Percentiles rank a stretch among this genome's conserved stretches.
phyloP scores from a whole-genome alignment of 495 filamentous ascomycete species.

The Penicillium manginii region DNA sequence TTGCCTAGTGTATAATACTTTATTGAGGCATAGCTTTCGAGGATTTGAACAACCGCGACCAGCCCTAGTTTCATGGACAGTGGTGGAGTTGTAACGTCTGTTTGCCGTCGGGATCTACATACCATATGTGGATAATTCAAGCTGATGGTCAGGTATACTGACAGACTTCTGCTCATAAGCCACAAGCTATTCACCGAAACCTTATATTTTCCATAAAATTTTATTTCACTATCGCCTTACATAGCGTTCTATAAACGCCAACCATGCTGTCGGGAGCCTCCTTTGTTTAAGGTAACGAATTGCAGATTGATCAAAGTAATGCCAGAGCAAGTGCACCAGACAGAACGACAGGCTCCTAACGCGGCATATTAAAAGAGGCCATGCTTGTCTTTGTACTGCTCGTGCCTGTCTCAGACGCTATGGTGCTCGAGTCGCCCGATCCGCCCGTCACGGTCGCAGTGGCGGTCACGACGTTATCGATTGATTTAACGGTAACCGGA shows the following conservation, averaged over 20 bases:
- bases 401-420: background rate
- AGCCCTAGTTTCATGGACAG: too few species aligned
- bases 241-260: background rate
- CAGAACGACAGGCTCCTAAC: background rate
- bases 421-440: background rate
- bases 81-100: too few species aligned
- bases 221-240: too few species aligned
- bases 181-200: too few species aligned
- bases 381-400: background rate
- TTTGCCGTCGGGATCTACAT: too few species aligned
- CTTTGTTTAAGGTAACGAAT: background rate
- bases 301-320: background rate
- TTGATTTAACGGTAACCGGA: constrained; percentile 12
- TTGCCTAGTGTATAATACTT: too few species aligned
- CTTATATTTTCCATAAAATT: too few species aligned
- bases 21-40: too few species aligned
- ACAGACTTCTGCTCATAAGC: too few species aligned
- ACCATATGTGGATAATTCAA: too few species aligned
- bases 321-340: background rate
- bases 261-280: background rate
- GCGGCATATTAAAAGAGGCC: background rate
- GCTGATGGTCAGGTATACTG: too few species aligned
- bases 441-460: background rate
- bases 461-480: background rate
- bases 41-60: too few species aligned